Evolutionary conservation across 345 rosid species (phyloP).

Genomic region (Clarkia xantiana): DNA sequence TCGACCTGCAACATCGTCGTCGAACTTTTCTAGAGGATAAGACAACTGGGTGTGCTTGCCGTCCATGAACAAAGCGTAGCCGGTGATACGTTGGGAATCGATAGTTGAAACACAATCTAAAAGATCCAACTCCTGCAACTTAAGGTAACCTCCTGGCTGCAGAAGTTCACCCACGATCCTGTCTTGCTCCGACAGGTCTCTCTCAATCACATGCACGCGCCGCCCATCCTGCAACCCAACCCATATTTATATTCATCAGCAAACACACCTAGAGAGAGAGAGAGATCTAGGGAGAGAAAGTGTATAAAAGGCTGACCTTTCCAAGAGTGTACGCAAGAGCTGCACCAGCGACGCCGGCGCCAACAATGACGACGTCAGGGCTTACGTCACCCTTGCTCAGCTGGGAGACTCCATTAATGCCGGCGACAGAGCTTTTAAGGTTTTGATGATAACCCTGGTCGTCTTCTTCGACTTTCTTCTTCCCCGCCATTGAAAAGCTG

Average conservation of each 20-base stretch:
- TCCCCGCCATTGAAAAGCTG: slow-evolving; percentile 4
- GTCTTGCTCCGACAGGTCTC: slow-evolving; percentile 40
- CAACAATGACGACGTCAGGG: slow-evolving; percentile 26
- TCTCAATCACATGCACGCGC: slow-evolving; percentile 38
- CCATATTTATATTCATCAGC: not conserved
- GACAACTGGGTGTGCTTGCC: slow-evolving; percentile 24
- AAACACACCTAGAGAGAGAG: not conserved
- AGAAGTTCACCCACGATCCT: slow-evolving; percentile 51
- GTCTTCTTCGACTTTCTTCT: slow-evolving; percentile 1
- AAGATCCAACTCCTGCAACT: slow-evolving; percentile 38
- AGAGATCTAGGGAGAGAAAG: slow-evolving; percentile 1
- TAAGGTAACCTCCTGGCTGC: slow-evolving; percentile 53
- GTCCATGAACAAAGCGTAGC: slow-evolving; percentile 34
- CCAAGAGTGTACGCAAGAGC: slow-evolving; percentile 48
- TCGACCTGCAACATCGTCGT: slow-evolving; percentile 27
- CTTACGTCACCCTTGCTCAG: not conserved
- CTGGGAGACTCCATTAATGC: not conserved
- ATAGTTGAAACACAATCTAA: slow-evolving; percentile 36
- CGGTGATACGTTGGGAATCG: slow-evolving; percentile 29
- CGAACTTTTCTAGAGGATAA: slow-evolving; percentile 25
- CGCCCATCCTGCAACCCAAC: slow-evolving; percentile 33
- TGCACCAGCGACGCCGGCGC: slow-evolving; percentile 40
- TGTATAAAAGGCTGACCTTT: slow-evolving; percentile 10
- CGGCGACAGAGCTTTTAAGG: not conserved
- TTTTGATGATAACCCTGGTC: not conserved